These are phyloP conservation scores for Fraxinus sp. DNA, from an alignment of 305 asterid species.

Conservation along the genomic window DNA sequence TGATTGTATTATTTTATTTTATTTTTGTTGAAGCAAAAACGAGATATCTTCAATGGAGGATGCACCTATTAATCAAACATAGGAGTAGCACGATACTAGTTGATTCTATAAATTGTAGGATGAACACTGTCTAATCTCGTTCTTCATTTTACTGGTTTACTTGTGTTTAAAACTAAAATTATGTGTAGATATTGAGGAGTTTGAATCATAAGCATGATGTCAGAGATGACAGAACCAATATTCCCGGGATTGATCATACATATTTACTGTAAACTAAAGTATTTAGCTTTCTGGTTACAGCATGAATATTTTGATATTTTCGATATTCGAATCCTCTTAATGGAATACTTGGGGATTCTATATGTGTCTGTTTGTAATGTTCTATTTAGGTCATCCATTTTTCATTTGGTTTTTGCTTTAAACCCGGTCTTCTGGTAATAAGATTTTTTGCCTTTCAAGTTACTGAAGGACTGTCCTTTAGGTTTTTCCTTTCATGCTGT, in stretches of 20 bases:
- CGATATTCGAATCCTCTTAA: background rate
- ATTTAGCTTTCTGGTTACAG: background rate
- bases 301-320: background rate
- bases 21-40: background rate
- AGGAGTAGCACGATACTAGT: background rate
- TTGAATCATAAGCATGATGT: background rate
- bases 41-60: background rate
- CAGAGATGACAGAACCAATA: background rate
- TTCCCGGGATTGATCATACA: background rate
- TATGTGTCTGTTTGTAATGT: background rate
- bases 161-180: background rate
- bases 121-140: background rate
- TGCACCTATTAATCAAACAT: background rate
- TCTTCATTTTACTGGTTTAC: background rate
- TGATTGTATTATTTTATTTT: background rate
- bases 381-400: background rate
- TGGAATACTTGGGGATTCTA: background rate
- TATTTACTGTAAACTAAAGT: background rate
- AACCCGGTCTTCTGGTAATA: background rate
- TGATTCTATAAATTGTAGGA: background rate
- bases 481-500: constrained; percentile 19
- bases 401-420: background rate
- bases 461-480: background rate
- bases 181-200: background rate
- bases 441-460: background rate